These are phyloP conservation scores for Colletotrichum noveboracense DNA, from an alignment of 2,329 filamentous ascomycete species.

Conservation along the genomic window DNA sequence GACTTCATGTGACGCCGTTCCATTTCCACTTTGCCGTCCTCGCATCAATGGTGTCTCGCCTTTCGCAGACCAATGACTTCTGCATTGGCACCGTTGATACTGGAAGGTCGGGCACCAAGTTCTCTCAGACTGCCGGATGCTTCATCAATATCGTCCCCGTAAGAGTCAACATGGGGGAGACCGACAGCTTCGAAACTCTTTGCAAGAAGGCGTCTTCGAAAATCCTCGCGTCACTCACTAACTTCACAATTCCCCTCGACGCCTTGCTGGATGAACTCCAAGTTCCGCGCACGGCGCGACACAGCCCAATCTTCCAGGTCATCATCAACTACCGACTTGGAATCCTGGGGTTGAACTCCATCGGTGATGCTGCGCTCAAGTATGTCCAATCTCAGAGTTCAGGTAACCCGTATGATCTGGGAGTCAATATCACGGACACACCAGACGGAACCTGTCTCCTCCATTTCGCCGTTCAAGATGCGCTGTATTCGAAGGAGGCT, in stretches of 20 bases:
- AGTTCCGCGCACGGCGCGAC: slow-evolving; percentile 39
- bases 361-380: not conserved
- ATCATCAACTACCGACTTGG: slow-evolving; percentile 37
- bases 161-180: slow-evolving; percentile 32
- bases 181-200: not conserved
- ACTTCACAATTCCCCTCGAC: slow-evolving; percentile 55
- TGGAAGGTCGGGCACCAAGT: slow-evolving; percentile 35
- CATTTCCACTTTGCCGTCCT: slow-evolving; percentile 51
- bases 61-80: slow-evolving; percentile 35
- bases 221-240: slow-evolving; percentile 38
- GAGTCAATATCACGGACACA: not conserved
- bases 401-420: not conserved
- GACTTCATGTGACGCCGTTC: slow-evolving; percentile 33
- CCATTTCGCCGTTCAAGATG: not conserved
- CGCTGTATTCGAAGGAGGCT: not conserved
- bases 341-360: not conserved
- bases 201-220: not conserved
- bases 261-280: slow-evolving; percentile 48
- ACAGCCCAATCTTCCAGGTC: slow-evolving; percentile 55
- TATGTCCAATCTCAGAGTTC: not conserved
- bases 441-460: not conserved
- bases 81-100: slow-evolving; percentile 54
- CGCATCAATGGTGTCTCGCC: not conserved
- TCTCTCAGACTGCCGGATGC: slow-evolving; percentile 44
- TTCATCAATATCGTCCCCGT: slow-evolving; percentile 56